These are phyloP conservation scores for Lentinula aciculospora DNA, from an alignment of 768 basidiomycete species.

Conservation along the genomic window DNA sequence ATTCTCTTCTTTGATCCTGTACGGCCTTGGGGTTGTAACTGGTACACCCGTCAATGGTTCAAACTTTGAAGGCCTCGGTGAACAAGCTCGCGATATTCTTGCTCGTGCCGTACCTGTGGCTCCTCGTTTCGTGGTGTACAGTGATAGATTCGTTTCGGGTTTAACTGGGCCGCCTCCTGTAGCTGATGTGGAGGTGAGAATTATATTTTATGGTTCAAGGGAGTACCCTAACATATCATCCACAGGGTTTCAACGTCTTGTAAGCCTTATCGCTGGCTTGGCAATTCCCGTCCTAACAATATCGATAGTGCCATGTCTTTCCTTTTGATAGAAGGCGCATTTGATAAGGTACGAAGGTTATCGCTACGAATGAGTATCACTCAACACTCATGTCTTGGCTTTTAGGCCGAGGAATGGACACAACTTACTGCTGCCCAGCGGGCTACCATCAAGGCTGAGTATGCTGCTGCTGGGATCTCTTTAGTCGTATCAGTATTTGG, in stretches of 20 bases:
- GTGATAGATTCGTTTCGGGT: slow-evolving; percentile 30
- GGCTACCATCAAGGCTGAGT: slow-evolving; percentile 35
- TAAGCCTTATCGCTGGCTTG: background rate
- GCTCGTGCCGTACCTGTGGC: slow-evolving; percentile 26
- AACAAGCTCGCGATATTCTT: slow-evolving; percentile 25
- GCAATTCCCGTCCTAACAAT: background rate
- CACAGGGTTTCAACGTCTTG: slow-evolving; percentile 25
- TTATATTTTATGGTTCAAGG: background rate
- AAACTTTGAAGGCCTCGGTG: slow-evolving; percentile 20
- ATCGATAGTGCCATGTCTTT: slow-evolving; percentile 30
- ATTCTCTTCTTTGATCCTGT: slow-evolving; percentile 13
- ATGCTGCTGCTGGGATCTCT: slow-evolving; percentile 52
- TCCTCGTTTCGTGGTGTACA: slow-evolving; percentile 24
- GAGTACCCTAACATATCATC: background rate
- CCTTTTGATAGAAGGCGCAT: slow-evolving; percentile 32
- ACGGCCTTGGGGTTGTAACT: slow-evolving; percentile 10
- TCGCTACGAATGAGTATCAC: background rate
- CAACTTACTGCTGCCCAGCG: slow-evolving; percentile 32
- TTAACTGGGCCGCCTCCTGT: slow-evolving; percentile 30
- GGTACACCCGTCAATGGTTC: slow-evolving; percentile 16
- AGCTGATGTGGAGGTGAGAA: slow-evolving; percentile 24
- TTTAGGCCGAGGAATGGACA: slow-evolving; percentile 39
- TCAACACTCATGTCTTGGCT: background rate
- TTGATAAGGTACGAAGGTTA: slow-evolving; percentile 18
- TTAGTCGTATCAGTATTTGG: slow-evolving; percentile 55